phyloP scores from a whole-genome alignment of 305 asterid genomes.

The Petunia hybrid region DNA sequence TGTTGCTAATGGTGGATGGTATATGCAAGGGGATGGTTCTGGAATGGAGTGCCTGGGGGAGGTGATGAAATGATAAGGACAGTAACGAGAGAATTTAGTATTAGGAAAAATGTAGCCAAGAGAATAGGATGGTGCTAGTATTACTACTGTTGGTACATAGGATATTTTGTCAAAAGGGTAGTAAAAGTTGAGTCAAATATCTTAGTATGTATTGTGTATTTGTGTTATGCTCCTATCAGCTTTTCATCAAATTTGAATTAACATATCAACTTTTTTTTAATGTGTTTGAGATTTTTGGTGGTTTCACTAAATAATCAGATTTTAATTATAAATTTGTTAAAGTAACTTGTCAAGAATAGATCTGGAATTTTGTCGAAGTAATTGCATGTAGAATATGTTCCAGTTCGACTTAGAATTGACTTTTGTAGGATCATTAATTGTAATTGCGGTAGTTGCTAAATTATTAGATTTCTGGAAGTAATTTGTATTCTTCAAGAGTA shows the following conservation, averaged over 20 bases:
- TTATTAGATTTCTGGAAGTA: neutral
- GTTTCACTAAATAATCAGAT: no score
- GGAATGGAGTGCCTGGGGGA: conserved; percentile 1
- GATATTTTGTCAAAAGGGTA: neutral
- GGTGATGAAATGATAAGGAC: conserved; percentile 29
- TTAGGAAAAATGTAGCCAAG: neutral
- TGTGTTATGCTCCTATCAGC: neutral
- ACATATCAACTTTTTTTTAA: neutral
- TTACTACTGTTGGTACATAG: neutral
- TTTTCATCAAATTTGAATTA: neutral
- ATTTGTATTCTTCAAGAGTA: neutral
- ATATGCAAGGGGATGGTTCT: neutral
- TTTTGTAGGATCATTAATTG: fast-evolving
- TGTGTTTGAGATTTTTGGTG: neutral
- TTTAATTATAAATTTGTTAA: no score
- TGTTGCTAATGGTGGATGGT: neutral
- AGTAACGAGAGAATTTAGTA: neutral
- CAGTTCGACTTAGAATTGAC: neutral
- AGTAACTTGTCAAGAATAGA: no score
- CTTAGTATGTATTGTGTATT: neutral
- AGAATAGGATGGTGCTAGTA: neutral
- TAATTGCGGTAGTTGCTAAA: fast-evolving
- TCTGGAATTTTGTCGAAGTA: neutral
- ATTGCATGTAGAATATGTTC: neutral
- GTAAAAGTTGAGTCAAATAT: no score